Base-by-base conservation (phyloP, 768 basidiomycete species). In the Tephrocybe sp. region DNA sequence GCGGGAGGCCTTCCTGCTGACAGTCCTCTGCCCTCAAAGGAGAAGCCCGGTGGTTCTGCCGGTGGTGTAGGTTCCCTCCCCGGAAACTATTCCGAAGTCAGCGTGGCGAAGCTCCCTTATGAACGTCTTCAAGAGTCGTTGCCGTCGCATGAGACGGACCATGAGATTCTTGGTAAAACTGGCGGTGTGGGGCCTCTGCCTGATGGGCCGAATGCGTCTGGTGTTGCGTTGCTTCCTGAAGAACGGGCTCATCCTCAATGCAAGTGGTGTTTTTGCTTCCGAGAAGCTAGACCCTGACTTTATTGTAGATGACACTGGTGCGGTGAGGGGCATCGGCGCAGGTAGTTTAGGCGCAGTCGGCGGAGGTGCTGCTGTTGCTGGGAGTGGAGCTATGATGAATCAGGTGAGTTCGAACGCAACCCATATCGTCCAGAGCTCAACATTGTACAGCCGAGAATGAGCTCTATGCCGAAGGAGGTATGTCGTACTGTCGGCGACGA, bases 11-110 rank as follows among this genome's bases (percentile, higher is more conserved):
- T 35, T 16, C 8, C 43, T 12, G 35, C 26, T 3, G 15, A n/a
- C 0, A 46, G 42, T 9, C 18, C 35, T 9, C 9, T 51, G 8
- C 49, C 54, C 1, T 47, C 54, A 16, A 58, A 40, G 1, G 63
- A 64, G 45, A 43, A 35, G 11, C 54, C 61, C 1, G 39, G 51
- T 6, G 57, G 55, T 0, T 62, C 61, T 3, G 6, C n/a, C 1
- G 66, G 60, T 5, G 82, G 80, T 13, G 73, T 76, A 1, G 79
- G 79, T 8, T 70, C 78, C 0, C 69, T 82, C 12, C 79, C 80
- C 0, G 81, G 79, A 11, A 64, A 63, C 24, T 47, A 62, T 11
- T 68, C 66, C 18, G 80, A 83, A 54, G 60, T 67, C 8, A 72
- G 69, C 4, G 76, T 82, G 9, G 75, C 78, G 4, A 67, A 69